phyloP scores from a whole-genome alignment of 257 asterid genomes.

The Solanum stenotomum region DNA sequence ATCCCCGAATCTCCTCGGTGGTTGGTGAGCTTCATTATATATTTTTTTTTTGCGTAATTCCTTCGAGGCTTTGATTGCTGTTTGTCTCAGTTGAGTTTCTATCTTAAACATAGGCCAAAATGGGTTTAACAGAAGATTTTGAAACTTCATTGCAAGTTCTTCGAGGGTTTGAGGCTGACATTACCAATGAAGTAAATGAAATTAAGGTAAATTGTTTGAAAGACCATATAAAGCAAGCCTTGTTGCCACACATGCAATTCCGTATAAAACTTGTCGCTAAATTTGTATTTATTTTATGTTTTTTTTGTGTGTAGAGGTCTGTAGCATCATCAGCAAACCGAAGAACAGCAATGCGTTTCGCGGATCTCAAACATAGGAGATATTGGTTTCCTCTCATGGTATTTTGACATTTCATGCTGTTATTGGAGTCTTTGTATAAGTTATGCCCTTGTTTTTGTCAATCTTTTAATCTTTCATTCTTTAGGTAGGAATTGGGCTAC shows the following conservation, averaged over 20 bases:
- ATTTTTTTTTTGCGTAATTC: neutral
- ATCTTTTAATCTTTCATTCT: neutral
- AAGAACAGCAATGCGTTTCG: constrained; percentile 65
- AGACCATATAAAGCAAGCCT: neutral
- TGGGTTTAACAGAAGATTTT: constrained; percentile 91
- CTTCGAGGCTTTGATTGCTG: neutral
- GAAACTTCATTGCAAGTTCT: constrained; percentile 93
- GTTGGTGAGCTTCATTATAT: constrained; percentile 62
- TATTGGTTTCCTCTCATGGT: constrained; percentile 97
- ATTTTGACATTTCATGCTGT: neutral
- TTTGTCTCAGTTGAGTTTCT: constrained; percentile 10
- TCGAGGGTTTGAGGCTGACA: constrained; percentile 86
- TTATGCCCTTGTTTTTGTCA: neutral
- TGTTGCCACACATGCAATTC: neutral
- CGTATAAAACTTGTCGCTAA: neutral
- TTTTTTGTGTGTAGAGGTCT: constrained; percentile 48
- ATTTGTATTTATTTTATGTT: neutral
- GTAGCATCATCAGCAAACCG: constrained; percentile 77
- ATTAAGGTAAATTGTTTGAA: constrained; percentile 34
- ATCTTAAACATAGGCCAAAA: constrained; percentile 58
- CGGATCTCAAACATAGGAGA: constrained; percentile 73
- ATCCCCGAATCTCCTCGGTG: constrained; percentile 76
- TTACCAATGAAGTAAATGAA: constrained; percentile 69
- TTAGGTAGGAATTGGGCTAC: constrained; percentile 85
- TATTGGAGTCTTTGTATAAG: neutral